phyloP scores from a whole-genome alignment of 257 asterid genomes.

The Solanum corneliomulleri region DNA sequence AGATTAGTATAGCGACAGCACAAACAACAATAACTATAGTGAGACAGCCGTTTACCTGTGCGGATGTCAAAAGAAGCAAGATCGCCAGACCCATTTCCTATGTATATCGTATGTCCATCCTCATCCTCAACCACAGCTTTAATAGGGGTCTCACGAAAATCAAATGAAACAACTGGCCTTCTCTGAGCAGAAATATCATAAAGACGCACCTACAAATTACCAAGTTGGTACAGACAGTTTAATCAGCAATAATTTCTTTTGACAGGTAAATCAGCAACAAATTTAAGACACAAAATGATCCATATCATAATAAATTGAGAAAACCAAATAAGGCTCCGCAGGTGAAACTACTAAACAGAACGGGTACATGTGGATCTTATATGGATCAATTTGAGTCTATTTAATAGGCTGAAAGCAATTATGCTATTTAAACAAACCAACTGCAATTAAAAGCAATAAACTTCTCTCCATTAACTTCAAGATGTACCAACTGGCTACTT shows the following conservation, averaged over 20 bases:
- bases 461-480: neutral
- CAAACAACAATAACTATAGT: neutral
- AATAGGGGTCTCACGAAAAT: constrained; percentile 79
- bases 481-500: neutral
- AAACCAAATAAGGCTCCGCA: neutral
- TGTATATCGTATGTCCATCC: constrained; percentile 65
- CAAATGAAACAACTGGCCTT: constrained; percentile 76
- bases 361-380: neutral
- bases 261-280: neutral
- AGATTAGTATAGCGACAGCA: neutral
- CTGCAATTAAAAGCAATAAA: neutral
- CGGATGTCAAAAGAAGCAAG: constrained; percentile 87
- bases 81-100: constrained; percentile 93
- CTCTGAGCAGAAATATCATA: constrained; percentile 92
- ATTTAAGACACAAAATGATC: neutral
- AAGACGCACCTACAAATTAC: constrained; percentile 57
- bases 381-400: neutral
- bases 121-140: constrained; percentile 65
- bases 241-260: neutral
- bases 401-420: neutral
- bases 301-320: neutral
- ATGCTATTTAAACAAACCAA: neutral
- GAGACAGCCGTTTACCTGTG: constrained; percentile 38
- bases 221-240: neutral
- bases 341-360: neutral